These are phyloP conservation scores for Rhexocercosporidium sp. DNA, from an alignment of 2,329 filamentous ascomycete genomes.

Conservation along the genomic window DNA sequence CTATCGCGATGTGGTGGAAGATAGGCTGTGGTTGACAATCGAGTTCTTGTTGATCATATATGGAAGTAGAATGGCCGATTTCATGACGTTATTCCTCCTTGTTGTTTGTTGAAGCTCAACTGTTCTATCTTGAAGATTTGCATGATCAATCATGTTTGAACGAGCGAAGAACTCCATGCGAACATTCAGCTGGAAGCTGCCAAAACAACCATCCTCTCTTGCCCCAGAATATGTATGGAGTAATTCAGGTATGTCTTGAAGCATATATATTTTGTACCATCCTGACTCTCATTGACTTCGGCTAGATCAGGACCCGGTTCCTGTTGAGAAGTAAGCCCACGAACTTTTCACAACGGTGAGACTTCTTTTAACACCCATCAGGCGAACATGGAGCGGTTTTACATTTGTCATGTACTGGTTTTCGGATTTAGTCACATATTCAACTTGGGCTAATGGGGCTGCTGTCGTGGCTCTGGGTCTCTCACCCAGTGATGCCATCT, in stretches of 20 bases:
- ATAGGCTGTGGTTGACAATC: neutral
- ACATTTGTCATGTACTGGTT: slow-evolving; percentile 33
- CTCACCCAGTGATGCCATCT: slow-evolving; percentile 25
- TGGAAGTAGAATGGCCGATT: neutral
- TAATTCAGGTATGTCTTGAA: slow-evolving; percentile 15
- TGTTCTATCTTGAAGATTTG: neutral
- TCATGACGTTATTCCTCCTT: neutral
- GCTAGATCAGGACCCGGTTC: slow-evolving; percentile 14
- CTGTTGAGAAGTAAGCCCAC: slow-evolving; percentile 6
- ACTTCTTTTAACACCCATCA: neutral
- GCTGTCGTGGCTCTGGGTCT: slow-evolving; percentile 27
- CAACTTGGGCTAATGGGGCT: slow-evolving; percentile 28
- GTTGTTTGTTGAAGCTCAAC: too few relatives aligned
- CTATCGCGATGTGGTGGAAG: slow-evolving; percentile 1
- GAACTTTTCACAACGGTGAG: neutral
- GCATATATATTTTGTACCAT: neutral
- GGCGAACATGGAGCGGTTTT: slow-evolving; percentile 30
- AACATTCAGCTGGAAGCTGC: slow-evolving; percentile 22
- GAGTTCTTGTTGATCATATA: neutral
- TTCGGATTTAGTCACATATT: slow-evolving; percentile 29
- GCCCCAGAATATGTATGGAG: slow-evolving; percentile 25
- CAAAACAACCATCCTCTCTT: slow-evolving; percentile 20
- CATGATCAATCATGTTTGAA: slow-evolving; percentile 15
- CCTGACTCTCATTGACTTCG: neutral
- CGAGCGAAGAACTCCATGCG: slow-evolving; percentile 17